Evolutionary conservation across 2,329 filamentous ascomycete species (phyloP).

Genomic region (Amylocarpus encephaloides): DNA sequence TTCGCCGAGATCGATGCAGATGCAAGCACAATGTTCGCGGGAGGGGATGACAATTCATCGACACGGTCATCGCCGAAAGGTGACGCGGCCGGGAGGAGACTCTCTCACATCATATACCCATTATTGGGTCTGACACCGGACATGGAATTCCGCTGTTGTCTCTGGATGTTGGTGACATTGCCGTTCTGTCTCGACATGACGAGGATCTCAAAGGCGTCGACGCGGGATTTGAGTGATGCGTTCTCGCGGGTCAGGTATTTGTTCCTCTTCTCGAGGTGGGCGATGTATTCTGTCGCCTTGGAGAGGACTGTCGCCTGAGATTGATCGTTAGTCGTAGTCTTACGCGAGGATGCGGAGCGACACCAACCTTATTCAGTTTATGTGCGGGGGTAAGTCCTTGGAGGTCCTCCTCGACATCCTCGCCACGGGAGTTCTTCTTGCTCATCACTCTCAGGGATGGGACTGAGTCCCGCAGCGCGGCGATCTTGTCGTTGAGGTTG

Average conservation of each 20-base stretch:
- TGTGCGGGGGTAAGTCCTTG: conserved; percentile 57
- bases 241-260: conserved; percentile 78
- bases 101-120: conserved; percentile 1
- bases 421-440: conserved; percentile 43
- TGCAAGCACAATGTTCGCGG: too few relatives aligned
- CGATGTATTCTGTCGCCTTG: conserved; percentile 94
- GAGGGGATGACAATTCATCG: too few relatives aligned
- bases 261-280: conserved; percentile 86
- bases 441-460: conserved; percentile 56
- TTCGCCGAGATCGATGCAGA: too few relatives aligned
- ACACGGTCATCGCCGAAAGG: too few relatives aligned
- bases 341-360: background rate
- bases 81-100: background rate
- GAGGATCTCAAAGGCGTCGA: conserved; percentile 72
- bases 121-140: background rate
- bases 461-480: conserved; percentile 67
- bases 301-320: conserved; percentile 54
- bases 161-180: conserved; percentile 1
- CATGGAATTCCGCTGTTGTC: background rate
- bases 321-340: background rate
- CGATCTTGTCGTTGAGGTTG: conserved; percentile 79
- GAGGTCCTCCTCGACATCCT: conserved; percentile 50
- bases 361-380: conserved; percentile 58
- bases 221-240: conserved; percentile 64
- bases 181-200: conserved; percentile 51